Conservation (phyloP, 176 grass and related monocot genomes). For the Triticum timopheevii region DNA sequence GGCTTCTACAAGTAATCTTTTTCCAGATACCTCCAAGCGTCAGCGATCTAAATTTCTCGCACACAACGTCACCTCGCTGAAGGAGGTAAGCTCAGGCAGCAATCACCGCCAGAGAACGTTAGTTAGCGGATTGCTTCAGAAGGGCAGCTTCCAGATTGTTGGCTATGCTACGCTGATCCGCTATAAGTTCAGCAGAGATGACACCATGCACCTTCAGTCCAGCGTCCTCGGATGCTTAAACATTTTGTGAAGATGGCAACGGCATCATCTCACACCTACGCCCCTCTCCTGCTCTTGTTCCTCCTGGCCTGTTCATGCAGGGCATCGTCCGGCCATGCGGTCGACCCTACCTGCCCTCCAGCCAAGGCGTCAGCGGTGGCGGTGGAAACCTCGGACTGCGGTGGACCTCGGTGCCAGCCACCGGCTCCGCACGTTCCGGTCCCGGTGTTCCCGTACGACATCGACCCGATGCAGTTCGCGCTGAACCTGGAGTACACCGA, state of each 20-base stretch:
- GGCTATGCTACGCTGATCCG: too few relatives aligned
- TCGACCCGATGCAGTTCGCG: conserved; percentile 63
- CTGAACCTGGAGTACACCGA: conserved; percentile 77
- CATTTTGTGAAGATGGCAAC: neutral
- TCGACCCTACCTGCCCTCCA: conserved; percentile 26
- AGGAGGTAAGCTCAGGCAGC: neutral
- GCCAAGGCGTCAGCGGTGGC: too few relatives aligned
- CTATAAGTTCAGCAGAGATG: conserved; percentile 24
- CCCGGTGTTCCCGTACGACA: conserved; percentile 57
- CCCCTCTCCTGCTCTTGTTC: conserved; percentile 2
- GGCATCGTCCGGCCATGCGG: neutral
- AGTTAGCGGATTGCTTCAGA: conserved; percentile 2
- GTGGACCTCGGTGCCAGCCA: neutral
- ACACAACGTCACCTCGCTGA: neutral
- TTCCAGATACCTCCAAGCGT: neutral
- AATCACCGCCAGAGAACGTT: neutral
- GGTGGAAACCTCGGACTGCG: neutral
- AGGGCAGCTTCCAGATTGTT: conserved; percentile 11
- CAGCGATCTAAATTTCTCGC: neutral
- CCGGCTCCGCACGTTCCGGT: conserved; percentile 11
- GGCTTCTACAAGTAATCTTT: conserved; percentile 1
- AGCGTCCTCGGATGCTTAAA: neutral
- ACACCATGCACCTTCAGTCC: neutral
- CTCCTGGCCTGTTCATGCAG: neutral
- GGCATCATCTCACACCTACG: neutral